Evolutionary conservation across 2,329 filamentous ascomycete genomes (phyloP).

Genomic region (Nigrospora sphaerica): DNA sequence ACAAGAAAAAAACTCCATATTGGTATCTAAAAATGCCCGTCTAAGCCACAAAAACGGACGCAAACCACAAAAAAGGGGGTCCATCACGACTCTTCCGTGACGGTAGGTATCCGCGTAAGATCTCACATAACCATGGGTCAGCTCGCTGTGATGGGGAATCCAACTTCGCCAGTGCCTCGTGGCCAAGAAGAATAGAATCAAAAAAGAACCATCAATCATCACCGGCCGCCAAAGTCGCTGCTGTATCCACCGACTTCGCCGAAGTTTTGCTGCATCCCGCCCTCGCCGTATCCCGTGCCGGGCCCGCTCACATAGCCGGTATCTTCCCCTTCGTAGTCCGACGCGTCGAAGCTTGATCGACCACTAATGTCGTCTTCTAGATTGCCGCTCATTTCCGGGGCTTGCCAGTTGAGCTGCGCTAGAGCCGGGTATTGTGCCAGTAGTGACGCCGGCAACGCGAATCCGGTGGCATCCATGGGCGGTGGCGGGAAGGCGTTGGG

Average conservation of each 20-base stretch:
- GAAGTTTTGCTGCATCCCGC: constrained; percentile 47
- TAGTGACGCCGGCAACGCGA: constrained; percentile 76
- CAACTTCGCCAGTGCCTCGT: neutral
- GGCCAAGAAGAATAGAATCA: neutral
- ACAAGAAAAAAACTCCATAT: constrained; percentile 12
- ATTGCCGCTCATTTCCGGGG: constrained; percentile 53
- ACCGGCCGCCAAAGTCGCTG: constrained; percentile 44
- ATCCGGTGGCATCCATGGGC: constrained; percentile 54
- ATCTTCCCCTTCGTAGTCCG: constrained; percentile 69
- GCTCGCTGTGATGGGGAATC: too few relatives aligned
- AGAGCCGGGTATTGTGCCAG: constrained; percentile 89
- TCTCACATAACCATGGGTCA: too few relatives aligned
- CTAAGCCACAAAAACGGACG: neutral
- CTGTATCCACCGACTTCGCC: constrained; percentile 46
- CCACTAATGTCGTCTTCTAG: constrained; percentile 72
- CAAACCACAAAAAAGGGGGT: too few relatives aligned
- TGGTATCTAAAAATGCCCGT: constrained; percentile 20
- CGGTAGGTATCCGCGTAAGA: too few relatives aligned
- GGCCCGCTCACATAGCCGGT: constrained; percentile 59
- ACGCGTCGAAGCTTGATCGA: constrained; percentile 74
- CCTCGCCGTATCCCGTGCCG: constrained; percentile 52
- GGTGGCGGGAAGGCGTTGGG: constrained; percentile 41
- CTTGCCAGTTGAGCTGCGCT: constrained; percentile 80
- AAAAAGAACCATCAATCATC: neutral
- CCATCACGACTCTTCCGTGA: too few relatives aligned